These are phyloP conservation scores for Draba incana DNA, from an alignment of 345 rosid species.

Conservation along the genomic window DNA sequence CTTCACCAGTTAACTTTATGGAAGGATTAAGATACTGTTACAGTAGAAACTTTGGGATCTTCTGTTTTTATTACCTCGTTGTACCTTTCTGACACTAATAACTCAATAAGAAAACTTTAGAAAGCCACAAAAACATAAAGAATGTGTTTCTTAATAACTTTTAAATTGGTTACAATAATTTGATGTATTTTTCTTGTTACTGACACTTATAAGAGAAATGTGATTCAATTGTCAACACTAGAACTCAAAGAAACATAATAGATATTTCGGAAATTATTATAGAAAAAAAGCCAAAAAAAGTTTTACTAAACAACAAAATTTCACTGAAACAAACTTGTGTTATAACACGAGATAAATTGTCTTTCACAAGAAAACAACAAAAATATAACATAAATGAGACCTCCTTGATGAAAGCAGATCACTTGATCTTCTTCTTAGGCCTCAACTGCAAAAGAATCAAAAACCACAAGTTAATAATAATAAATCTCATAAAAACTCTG, in stretches of 20 bases:
- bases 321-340: slow-evolving; percentile 11
- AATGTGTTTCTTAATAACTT: slow-evolving; percentile 33
- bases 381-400: slow-evolving; percentile 7
- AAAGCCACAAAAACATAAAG: not conserved
- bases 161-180: too few relatives aligned
- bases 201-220: not conserved
- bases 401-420: not conserved
- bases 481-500: too few relatives aligned
- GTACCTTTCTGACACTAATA: slow-evolving; percentile 8
- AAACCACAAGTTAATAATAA: not conserved
- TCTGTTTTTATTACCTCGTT: not conserved
- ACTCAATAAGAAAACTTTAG: slow-evolving; percentile 15
- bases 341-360: not conserved
- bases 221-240: not conserved
- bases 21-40: not conserved
- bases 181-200: not conserved
- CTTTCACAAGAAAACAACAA: not conserved
- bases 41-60: not conserved
- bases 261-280: not conserved
- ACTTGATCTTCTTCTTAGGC: slow-evolving; percentile 84
- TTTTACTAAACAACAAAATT: not conserved
- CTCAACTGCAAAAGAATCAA: slow-evolving; percentile 64
- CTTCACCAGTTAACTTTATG: not conserved
- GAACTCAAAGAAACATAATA: not conserved
- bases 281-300: not conserved